Base-by-base conservation (phyloP, 129 eudicot genomes). In the Scalesia atractyloides region DNA sequence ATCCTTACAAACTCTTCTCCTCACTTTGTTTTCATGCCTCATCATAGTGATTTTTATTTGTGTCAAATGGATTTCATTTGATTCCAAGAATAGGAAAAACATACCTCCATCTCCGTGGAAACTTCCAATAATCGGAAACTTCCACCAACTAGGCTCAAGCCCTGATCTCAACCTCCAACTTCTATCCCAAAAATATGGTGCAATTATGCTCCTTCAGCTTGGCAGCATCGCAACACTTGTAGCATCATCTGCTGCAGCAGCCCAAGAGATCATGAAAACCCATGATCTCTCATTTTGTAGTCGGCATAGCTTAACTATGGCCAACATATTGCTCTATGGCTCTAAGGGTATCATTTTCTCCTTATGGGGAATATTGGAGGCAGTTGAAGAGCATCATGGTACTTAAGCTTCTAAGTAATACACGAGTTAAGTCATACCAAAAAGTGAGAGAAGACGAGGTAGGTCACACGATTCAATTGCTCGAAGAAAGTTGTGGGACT, bases 211-310 rank as follows among this genome's bases (percentile, higher is more conserved):
- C 64, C 64, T 57, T 57, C 37, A 57, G n/a, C 16, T 57, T 22
- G 64, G 64, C 8, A 22, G 64, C 64, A 57, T 57, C 15, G 37
- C 64, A 2, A 57, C 64, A 22, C 64, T 57, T 57, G 37, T 57
- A 12, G 64, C 64, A 22, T 57, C 64, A 6, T 57, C 64, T 22
- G 64, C 64, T 57, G 37, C 24, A 24, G 64, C 64, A 11, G 64
- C 64, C 64, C 8, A 57, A 22, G 64, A 57, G 64, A 57, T 57
- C 36, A 57, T 24, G 64, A 57, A 57, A 57, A 57, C 64, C 3
- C 17, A 22, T 57, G 64, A 57, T 57, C 64, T 57, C 64, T 10
- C 64, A 57, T 57, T 57, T 57, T 57, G 64, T 22, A 57, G 39
- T 57, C 64, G 64, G 12, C 64, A 37, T 0, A 57, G 17, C 37